A percentile compares a stretch with the other conserved stretches of the same genome.
Conservation (phyloP, 805 yeast genomes). For the Candida manassasensis region DNA sequence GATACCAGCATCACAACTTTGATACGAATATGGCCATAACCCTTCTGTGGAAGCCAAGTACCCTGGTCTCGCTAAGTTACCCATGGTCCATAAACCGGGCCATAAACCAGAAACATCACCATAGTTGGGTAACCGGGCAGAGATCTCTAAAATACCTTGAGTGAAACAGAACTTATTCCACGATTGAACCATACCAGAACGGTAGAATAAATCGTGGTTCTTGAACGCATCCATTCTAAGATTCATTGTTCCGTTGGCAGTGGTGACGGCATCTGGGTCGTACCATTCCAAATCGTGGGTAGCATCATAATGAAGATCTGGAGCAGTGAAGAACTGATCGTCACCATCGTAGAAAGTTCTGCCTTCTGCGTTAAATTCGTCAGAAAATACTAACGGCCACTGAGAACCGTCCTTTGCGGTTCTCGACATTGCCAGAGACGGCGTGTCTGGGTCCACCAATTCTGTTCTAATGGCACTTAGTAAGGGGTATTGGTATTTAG, state of each 20-base stretch:
- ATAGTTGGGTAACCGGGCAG: conserved; percentile 31
- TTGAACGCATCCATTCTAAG: conserved; percentile 35
- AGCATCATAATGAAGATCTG: conserved; percentile 38
- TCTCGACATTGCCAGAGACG: conserved; percentile 21
- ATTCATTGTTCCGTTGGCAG: conserved; percentile 32
- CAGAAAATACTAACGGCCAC: conserved; percentile 38
- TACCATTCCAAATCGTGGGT: conserved; percentile 43
- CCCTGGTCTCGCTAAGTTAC: conserved; percentile 38
- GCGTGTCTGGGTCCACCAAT: conserved; percentile 41
- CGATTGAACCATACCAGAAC: conserved; percentile 38
- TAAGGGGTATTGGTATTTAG: conserved; percentile 39
- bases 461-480: conserved; percentile 32
- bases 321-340: conserved; percentile 41
- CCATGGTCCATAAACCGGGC: conserved; percentile 41
- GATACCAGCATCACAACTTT: conserved; percentile 35
- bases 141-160: conserved; percentile 25
- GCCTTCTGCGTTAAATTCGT: conserved; percentile 41
- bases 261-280: conserved; percentile 39
- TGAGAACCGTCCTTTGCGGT: conserved; percentile 23
- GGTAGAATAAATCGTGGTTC: conserved; percentile 29
- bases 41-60: conserved; percentile 34
- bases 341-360: conserved; percentile 41
- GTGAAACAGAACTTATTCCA: conserved; percentile 39
- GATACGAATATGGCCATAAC: conserved; percentile 38
- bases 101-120: conserved; percentile 34